A percentile compares a stretch with the other conserved stretches of the same genome.
Evolutionary conservation across 257 asterid species (phyloP).

Genomic region (Haberlea rhodopensis): DNA sequence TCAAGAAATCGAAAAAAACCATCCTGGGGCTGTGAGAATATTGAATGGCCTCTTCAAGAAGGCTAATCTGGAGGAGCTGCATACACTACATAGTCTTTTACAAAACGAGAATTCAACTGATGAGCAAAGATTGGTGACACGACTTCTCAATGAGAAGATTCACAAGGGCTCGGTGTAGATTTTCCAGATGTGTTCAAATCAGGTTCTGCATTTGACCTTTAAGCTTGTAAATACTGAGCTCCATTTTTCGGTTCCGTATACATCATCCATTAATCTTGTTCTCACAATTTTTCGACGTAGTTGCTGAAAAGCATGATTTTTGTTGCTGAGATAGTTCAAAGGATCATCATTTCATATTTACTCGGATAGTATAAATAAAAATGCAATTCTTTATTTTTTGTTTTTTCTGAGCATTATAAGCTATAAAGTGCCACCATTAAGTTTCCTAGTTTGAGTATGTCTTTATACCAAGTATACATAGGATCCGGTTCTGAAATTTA

Average conservation of each 20-base stretch:
- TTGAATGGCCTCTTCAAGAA: constrained; percentile 61
- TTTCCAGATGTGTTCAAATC: constrained; percentile 25
- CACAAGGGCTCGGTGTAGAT: constrained; percentile 40
- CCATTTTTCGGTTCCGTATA: constrained; percentile 39
- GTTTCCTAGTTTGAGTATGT: too few species aligned
- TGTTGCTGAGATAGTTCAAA: constrained; percentile 27
- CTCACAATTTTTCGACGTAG: constrained; percentile 30
- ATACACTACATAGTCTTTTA: constrained; percentile 52
- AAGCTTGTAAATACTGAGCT: constrained; percentile 44
- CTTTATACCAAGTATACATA: not conserved
- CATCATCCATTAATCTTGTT: constrained; percentile 25
- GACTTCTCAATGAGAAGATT: constrained; percentile 62
- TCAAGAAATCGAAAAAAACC: constrained; percentile 29
- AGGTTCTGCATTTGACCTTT: constrained; percentile 20
- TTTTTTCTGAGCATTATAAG: not conserved
- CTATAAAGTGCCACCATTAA: not conserved
- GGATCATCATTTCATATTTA: constrained; percentile 28
- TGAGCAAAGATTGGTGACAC: constrained; percentile 46
- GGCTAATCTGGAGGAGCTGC: constrained; percentile 68
- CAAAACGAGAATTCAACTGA: constrained; percentile 36
- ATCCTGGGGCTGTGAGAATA: constrained; percentile 36
- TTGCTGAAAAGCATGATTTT: constrained; percentile 35
- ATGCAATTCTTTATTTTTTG: constrained; percentile 32
- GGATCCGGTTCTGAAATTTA: not conserved
- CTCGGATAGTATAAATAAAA: constrained; percentile 29